These are phyloP conservation scores for Dendrocalamus sinicus DNA, from an alignment of 176 grass and related monocot genomes.

Conservation along the genomic window DNA sequence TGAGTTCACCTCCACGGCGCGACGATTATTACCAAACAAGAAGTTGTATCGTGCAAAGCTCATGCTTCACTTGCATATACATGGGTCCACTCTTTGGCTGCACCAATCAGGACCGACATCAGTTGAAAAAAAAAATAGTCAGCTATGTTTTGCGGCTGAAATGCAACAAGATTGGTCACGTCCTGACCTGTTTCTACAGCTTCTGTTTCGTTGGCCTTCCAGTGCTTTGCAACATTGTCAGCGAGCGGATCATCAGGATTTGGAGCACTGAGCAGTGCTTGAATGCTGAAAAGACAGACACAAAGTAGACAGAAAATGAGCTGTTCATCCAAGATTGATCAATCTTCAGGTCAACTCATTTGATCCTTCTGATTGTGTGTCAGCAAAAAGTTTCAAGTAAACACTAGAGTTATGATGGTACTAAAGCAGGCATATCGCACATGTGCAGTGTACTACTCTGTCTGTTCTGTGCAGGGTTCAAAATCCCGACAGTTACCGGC, in stretches of 20 bases:
- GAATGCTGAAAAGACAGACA: conserved; percentile 64
- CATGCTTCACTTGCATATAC: conserved; percentile 76
- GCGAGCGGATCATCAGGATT: conserved; percentile 96
- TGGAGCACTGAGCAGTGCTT: conserved; percentile 94
- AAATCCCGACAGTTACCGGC: no score
- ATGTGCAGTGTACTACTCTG: not conserved
- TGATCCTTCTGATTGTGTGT: not conserved
- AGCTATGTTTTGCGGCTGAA: not conserved
- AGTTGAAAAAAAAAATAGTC: conserved; percentile 2
- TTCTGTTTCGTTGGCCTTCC: conserved; percentile 91
- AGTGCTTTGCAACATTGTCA: conserved; percentile 96
- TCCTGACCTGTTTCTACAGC: conserved; percentile 90
- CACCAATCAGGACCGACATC: not conserved
- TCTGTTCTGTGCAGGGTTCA: not conserved
- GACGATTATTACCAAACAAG: conserved; percentile 24
- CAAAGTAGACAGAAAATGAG: conserved; percentile 1
- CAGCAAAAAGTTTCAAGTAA: not conserved
- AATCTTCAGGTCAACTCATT: not conserved
- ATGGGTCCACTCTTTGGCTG: conserved; percentile 96
- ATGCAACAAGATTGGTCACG: not conserved
- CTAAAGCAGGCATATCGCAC: not conserved
- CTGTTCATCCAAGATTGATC: not conserved
- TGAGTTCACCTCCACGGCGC: not conserved
- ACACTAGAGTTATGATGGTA: not conserved
- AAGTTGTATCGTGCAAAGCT: not conserved